A percentile compares a stretch with the other conserved stretches of the same genome.
phyloP scores from a whole-genome alignment of 208 protist species.

The Trypanosoma rangeli region DNA sequence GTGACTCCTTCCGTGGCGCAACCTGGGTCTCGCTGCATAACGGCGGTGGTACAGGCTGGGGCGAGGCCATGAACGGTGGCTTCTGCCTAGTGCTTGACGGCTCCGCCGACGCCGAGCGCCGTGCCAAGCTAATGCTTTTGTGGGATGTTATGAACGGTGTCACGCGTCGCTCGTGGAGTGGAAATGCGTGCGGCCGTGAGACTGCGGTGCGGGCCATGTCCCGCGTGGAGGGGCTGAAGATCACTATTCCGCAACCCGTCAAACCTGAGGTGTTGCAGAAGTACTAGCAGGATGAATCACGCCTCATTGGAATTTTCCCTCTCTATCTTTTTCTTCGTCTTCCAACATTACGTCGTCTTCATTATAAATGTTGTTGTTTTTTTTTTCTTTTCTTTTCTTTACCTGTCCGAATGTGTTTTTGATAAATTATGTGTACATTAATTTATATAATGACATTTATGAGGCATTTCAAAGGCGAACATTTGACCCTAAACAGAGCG shows the following conservation, averaged over 20 bases:
- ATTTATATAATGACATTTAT: too few relatives aligned
- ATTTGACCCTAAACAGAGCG: too few relatives aligned
- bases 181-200: constrained; percentile 74
- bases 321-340: constrained; percentile 8
- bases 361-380: constrained; percentile 9
- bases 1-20: constrained; percentile 66
- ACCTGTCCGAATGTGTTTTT: not conserved
- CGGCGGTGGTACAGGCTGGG: constrained; percentile 87
- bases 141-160: constrained; percentile 92
- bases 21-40: constrained; percentile 89
- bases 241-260: constrained; percentile 43
- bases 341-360: not conserved
- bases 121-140: constrained; percentile 65
- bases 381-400: constrained; percentile 1
- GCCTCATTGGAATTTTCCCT: not conserved
- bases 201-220: constrained; percentile 68
- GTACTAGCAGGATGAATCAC: constrained; percentile 8
- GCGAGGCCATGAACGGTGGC: constrained; percentile 88
- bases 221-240: constrained; percentile 37
- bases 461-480: too few relatives aligned
- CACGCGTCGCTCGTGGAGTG: constrained; percentile 67
- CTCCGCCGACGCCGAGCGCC: constrained; percentile 33
- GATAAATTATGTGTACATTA: too few relatives aligned
- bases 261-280: constrained; percentile 17
- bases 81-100: constrained; percentile 92